These are phyloP conservation scores for Pholiota conissans DNA, from an alignment of 768 basidiomycete genomes.

Conservation along the genomic window DNA sequence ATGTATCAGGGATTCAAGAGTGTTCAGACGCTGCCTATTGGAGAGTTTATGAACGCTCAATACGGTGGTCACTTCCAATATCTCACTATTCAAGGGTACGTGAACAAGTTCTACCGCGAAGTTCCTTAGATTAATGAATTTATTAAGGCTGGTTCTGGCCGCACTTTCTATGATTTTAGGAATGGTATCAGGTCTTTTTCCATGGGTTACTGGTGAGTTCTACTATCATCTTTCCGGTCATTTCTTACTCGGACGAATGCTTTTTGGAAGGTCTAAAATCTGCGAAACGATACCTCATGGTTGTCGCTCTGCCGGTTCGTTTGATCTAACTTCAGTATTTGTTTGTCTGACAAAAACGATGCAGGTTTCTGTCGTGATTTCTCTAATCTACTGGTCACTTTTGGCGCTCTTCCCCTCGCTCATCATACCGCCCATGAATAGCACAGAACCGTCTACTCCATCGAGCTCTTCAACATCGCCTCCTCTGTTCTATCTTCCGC, in stretches of 20 bases:
- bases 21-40: slow-evolving; percentile 25
- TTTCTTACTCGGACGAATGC: neutral
- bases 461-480: slow-evolving; percentile 23
- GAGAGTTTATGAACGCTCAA: slow-evolving; percentile 37
- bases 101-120: neutral
- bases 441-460: slow-evolving; percentile 21
- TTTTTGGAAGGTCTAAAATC: slow-evolving; percentile 34
- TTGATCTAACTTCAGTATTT: neutral
- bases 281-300: slow-evolving; percentile 57
- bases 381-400: slow-evolving; percentile 70
- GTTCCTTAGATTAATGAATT: neutral
- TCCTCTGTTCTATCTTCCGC: slow-evolving; percentile 39
- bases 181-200: slow-evolving; percentile 32
- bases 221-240: neutral
- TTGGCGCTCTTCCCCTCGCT: slow-evolving; percentile 53
- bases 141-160: slow-evolving; percentile 34
- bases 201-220: slow-evolving; percentile 27
- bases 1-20: slow-evolving; percentile 39
- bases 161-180: slow-evolving; percentile 36
- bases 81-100: slow-evolving; percentile 78
- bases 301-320: slow-evolving; percentile 68
- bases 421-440: slow-evolving; percentile 35
- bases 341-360: too few species aligned
- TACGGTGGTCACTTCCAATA: slow-evolving; percentile 72
- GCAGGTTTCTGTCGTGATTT: slow-evolving; percentile 38